These are phyloP conservation scores for Calophaca sinica DNA, from an alignment of 306 rosid genomes.

Conservation along the genomic window DNA sequence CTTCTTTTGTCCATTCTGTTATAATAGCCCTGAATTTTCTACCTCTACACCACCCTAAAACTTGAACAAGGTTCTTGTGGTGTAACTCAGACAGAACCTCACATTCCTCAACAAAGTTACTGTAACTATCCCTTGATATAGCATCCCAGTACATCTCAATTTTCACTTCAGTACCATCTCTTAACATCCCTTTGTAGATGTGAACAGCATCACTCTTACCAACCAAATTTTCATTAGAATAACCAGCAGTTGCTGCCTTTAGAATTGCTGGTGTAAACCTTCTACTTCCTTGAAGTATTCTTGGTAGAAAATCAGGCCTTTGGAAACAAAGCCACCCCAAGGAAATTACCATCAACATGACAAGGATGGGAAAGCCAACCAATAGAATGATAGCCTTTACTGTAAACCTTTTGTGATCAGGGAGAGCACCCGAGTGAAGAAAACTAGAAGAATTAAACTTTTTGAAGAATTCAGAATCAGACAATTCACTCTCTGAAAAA, in stretches of 20 bases:
- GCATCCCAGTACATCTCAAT: constrained; percentile 66
- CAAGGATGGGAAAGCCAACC: constrained; percentile 66
- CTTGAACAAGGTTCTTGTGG: constrained; percentile 62
- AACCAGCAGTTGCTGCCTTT: constrained; percentile 63
- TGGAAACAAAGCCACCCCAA: constrained; percentile 65
- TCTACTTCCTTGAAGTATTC: constrained; percentile 47
- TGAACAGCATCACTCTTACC: constrained; percentile 67
- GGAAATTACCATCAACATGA: constrained; percentile 56
- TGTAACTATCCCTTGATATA: constrained; percentile 48
- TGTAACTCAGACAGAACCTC: constrained; percentile 54
- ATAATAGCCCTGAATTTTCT: constrained; percentile 62
- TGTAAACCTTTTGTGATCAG: constrained; percentile 49
- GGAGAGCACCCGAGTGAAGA: constrained; percentile 66
- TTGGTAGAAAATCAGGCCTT: constrained; percentile 74
- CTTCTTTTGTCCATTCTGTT: constrained; percentile 61
- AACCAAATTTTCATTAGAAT: constrained; percentile 54
- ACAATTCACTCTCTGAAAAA: constrained; percentile 60
- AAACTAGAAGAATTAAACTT: constrained; percentile 65
- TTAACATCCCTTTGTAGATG: constrained; percentile 61
- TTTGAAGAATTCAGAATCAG: constrained; percentile 58
- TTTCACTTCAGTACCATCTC: constrained; percentile 66
- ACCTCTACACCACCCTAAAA: constrained; percentile 73
- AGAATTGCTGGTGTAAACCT: constrained; percentile 63
- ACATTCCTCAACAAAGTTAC: constrained; percentile 58
- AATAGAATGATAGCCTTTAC: constrained; percentile 56